A percentile compares a stretch with the other conserved stretches of the same genome.
Conservation (phyloP, 177 flowering plant species). For the Tripterygium wilfordii region DNA sequence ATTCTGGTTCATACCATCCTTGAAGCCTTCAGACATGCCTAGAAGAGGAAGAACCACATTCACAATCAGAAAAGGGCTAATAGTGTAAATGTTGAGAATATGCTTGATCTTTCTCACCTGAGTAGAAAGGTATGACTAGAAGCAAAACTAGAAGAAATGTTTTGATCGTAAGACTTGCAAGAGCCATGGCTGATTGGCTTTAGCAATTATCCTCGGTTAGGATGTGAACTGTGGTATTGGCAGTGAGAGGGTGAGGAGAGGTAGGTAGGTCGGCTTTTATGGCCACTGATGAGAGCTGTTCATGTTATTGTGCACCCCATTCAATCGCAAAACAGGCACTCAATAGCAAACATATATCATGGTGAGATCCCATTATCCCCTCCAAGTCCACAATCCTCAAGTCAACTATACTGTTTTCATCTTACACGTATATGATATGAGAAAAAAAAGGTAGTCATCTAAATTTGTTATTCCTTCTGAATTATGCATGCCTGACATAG, state of each 20-base stretch:
- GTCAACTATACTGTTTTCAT: slow-evolving; percentile 42
- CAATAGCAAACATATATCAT: too few species aligned
- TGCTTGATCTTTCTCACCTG: slow-evolving; percentile 27
- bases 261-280: slow-evolving; percentile 11
- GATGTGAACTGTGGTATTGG: not conserved
- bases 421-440: not conserved
- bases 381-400: slow-evolving; percentile 19
- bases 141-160: slow-evolving; percentile 17
- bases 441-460: too few species aligned
- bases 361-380: slow-evolving; percentile 26
- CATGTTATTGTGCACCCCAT: slow-evolving; percentile 25
- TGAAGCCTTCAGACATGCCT: slow-evolving; percentile 17
- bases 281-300: slow-evolving; percentile 9
- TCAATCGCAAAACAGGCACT: slow-evolving; percentile 24
- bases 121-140: slow-evolving; percentile 19
- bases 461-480: too few species aligned
- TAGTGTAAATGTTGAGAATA: not conserved
- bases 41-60: not conserved
- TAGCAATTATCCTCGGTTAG: too few species aligned
- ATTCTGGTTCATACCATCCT: slow-evolving; percentile 4
- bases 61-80: too few species aligned
- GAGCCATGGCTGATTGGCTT: slow-evolving; percentile 13
- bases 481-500: not conserved
- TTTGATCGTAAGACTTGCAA: slow-evolving; percentile 11
- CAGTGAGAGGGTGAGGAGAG: slow-evolving; percentile 1